phyloP scores from a whole-genome alignment of 495 filamentous ascomycete species.

The Podospora pseudopauciseta region DNA sequence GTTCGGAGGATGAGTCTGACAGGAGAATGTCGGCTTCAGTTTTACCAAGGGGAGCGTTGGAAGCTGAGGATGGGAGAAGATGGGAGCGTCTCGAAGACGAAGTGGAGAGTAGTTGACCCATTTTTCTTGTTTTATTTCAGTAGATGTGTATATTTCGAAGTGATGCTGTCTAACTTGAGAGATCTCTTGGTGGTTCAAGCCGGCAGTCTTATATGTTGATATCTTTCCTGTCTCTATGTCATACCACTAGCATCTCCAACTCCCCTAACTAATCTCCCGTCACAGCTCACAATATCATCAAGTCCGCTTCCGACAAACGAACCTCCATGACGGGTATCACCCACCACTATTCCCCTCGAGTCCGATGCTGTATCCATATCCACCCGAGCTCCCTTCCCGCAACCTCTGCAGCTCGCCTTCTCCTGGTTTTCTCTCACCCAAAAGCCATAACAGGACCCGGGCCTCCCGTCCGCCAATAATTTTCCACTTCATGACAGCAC shows the following conservation, averaged over 20 bases:
- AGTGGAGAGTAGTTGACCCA: slow-evolving; percentile 11
- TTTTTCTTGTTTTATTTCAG: background rate
- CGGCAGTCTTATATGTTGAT: background rate
- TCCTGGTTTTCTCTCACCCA: background rate
- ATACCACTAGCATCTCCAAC: too few species aligned
- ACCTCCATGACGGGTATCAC: background rate
- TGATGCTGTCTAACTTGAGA: background rate
- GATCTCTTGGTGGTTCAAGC: background rate
- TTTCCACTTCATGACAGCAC: background rate
- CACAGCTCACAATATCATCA: background rate
- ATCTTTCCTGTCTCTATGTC: too few species aligned
- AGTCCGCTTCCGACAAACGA: background rate
- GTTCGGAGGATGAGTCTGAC: background rate
- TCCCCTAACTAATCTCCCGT: too few species aligned
- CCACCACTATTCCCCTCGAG: background rate
- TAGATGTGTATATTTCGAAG: background rate
- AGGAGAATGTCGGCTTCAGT: slow-evolving; percentile 7
- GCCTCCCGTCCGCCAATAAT: background rate
- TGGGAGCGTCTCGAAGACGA: background rate
- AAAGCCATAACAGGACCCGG: background rate
- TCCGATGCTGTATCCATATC: background rate
- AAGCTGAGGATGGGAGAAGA: background rate
- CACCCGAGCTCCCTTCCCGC: background rate
- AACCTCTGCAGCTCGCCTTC: background rate
- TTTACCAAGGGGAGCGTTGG: background rate